A percentile compares a stretch with the other conserved stretches of the same genome.
Evolutionary conservation across 179 eudicot genomes (phyloP).

Genomic region (Camellia oleifera): DNA sequence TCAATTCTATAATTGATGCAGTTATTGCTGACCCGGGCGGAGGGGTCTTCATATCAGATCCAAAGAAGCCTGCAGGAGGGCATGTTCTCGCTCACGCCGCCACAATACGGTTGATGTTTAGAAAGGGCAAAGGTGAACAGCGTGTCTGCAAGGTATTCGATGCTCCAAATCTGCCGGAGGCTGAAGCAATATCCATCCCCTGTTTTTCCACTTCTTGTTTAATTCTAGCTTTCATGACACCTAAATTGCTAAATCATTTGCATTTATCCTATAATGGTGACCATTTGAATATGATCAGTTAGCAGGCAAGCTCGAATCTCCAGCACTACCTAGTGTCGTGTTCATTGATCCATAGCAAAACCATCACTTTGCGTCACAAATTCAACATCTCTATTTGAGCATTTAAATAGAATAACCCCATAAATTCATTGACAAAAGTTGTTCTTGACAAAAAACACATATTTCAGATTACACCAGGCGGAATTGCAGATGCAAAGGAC

Average conservation of each 20-base stretch:
- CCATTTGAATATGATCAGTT: not conserved
- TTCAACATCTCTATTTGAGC: not conserved
- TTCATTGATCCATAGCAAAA: slow-evolving; percentile 2
- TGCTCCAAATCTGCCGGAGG: slow-evolving; percentile 97
- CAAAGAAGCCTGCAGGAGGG: slow-evolving; percentile 99
- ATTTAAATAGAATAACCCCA: not conserved
- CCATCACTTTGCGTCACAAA: not conserved
- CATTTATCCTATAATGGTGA: not conserved
- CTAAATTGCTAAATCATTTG: not conserved
- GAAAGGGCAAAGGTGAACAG: slow-evolving; percentile 98
- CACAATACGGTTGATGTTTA: slow-evolving; percentile 89
- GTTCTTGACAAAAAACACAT: slow-evolving; percentile 54
- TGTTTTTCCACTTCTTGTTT: not conserved
- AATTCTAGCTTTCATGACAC: not conserved
- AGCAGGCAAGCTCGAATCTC: not conserved
- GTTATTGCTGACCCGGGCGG: slow-evolving; percentile 98
- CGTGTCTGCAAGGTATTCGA: slow-evolving; percentile 97
- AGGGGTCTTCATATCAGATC: slow-evolving; percentile 95
- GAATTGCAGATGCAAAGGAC: slow-evolving; percentile 97
- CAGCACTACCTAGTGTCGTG: not conserved
- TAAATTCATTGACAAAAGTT: slow-evolving; percentile 14
- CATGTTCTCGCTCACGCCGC: slow-evolving; percentile 98
- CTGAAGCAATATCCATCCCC: slow-evolving; percentile 95
- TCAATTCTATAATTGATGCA: slow-evolving; percentile 31
- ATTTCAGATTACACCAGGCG: slow-evolving; percentile 95